These are phyloP conservation scores for Poa annua DNA, from an alignment of 176 grass and related monocot species.

Conservation along the genomic window DNA sequence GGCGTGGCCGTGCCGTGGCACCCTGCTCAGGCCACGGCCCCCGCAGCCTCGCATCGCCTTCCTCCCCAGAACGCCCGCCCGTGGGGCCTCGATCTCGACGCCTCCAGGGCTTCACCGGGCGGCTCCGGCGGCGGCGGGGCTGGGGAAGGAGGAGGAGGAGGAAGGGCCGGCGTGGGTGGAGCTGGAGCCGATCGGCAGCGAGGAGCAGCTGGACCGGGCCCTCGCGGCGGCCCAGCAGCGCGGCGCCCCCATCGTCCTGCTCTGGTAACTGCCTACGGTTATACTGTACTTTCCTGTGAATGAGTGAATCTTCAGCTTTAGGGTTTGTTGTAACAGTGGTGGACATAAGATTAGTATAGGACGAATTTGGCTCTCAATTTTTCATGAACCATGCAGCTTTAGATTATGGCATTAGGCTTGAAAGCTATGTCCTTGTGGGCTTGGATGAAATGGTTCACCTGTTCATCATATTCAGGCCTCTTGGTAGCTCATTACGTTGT, in stretches of 20 bases:
- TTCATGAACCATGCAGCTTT: not conserved
- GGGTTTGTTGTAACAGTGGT: not conserved
- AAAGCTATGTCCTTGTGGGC: not conserved
- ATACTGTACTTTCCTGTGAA: not conserved
- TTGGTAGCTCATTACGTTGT: not conserved
- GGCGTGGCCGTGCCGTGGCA: not conserved
- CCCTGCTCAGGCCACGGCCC: not conserved
- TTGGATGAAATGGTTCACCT: not conserved
- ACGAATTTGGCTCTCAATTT: not conserved
- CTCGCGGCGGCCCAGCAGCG: conserved; percentile 69
- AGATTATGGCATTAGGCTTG: not conserved
- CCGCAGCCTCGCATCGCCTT: conserved; percentile 3
- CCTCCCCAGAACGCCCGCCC: conserved; percentile 26
- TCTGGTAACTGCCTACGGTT: conserved; percentile 51
- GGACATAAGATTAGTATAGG: not conserved
- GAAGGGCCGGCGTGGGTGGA: conserved; percentile 60
- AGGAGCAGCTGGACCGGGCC: conserved; percentile 70
- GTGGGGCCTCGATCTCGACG: conserved; percentile 39
- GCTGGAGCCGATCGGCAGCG: conserved; percentile 64
- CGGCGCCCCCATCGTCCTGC: conserved; percentile 61
- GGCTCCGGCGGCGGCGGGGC: not conserved
- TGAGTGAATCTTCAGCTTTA: not conserved
- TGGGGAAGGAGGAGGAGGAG: conserved; percentile 38
- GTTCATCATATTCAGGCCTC: not conserved
- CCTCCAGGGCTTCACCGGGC: conserved; percentile 24